Evolutionary conservation across 192 early-diverging fungal genomes (phyloP).

Genomic region (Podila horticola): DNA sequence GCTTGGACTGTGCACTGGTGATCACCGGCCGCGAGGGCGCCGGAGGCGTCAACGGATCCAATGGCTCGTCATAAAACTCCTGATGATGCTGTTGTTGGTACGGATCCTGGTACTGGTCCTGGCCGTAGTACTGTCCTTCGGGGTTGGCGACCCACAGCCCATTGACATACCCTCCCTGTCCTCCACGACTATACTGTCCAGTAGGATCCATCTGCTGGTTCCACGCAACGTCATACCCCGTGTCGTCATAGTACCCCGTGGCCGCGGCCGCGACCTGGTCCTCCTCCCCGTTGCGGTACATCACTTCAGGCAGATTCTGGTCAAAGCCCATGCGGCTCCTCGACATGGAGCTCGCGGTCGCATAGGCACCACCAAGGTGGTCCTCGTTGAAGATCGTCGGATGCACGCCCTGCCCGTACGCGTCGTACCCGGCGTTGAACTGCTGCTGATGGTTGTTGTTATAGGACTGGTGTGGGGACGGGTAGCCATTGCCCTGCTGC

Average conservation of each 20-base stretch:
- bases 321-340: constrained; percentile 13
- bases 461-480: neutral
- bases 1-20: neutral
- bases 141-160: constrained; percentile 21
- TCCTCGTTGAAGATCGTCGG: constrained; percentile 36
- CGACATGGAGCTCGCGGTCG: constrained; percentile 21
- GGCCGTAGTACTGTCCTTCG: neutral
- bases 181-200: neutral
- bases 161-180: neutral
- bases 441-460: constrained; percentile 17
- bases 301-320: constrained; percentile 29
- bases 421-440: constrained; percentile 14
- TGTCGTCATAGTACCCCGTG: constrained; percentile 24
- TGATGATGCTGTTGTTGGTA: neutral
- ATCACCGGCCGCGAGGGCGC: neutral
- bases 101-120: neutral
- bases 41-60: neutral
- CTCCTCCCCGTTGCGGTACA: constrained; percentile 25
- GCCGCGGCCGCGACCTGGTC: neutral
- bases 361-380: neutral
- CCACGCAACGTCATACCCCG: neutral
- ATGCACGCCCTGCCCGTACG: neutral
- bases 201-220: neutral
- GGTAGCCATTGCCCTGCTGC: neutral
- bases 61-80: neutral